Conservation (phyloP, 306 rosid genomes). For the Astragalus membranaceus region DNA sequence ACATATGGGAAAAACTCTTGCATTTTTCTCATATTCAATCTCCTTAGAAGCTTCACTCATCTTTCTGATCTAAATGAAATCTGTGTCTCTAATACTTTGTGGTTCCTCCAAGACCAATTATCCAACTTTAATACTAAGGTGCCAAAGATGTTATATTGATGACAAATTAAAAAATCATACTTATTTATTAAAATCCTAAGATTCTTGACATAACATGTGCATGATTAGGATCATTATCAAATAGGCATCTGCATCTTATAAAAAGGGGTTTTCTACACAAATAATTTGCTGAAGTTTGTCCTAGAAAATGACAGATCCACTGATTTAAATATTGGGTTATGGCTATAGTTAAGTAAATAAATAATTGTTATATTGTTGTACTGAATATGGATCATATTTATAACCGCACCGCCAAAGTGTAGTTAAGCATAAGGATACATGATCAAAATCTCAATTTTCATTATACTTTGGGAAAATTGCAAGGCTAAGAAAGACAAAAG, state of each 20-base stretch:
- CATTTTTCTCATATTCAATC: slow-evolving; percentile 11
- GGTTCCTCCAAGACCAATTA: background rate
- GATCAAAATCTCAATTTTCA: background rate
- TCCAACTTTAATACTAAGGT: slow-evolving; percentile 9
- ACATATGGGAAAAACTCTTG: slow-evolving; percentile 41
- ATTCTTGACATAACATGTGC: slow-evolving; percentile 30
- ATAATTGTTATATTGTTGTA: background rate
- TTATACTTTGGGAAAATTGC: background rate
- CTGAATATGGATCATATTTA: background rate
- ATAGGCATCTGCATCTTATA: slow-evolving; percentile 1
- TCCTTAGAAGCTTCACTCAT: slow-evolving; percentile 42
- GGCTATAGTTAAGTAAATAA: background rate
- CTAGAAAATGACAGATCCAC: slow-evolving; percentile 39
- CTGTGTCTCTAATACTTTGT: background rate
- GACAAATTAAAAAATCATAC: slow-evolving; percentile 1
- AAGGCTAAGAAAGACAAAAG: too few species aligned
- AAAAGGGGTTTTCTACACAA: background rate
- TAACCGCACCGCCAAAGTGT: background rate
- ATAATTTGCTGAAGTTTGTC: slow-evolving; percentile 19
- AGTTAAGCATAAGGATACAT: background rate
- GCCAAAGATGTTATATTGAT: background rate
- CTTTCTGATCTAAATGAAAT: background rate
- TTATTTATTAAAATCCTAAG: background rate
- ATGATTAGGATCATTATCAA: slow-evolving; percentile 13
- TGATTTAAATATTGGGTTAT: slow-evolving; percentile 17